Evolutionary conservation across 129 eudicot genomes (phyloP).

Genomic region (Escallonia rubra): DNA sequence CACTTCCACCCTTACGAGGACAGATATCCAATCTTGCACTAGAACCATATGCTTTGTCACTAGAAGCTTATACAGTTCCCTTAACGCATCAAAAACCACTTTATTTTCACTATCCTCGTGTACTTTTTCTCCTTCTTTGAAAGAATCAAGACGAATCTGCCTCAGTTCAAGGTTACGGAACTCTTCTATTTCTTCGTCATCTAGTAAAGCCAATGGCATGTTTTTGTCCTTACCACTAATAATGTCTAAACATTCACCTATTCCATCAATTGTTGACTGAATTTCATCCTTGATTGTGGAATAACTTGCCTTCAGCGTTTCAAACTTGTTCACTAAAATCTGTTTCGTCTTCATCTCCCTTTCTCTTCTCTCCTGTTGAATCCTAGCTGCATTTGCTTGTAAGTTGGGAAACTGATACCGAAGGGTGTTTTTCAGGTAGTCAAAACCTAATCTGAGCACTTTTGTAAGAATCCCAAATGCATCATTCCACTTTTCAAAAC

Average conservation of each 20-base stretch:
- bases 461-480: conserved; percentile 82
- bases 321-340: conserved; percentile 69
- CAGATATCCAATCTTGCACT: conserved; percentile 79
- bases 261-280: conserved; percentile 62
- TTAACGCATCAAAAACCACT: conserved; percentile 80
- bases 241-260: conserved; percentile 68
- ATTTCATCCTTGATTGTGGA: conserved; percentile 60
- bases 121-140: conserved; percentile 76
- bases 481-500: conserved; percentile 72
- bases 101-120: conserved; percentile 77
- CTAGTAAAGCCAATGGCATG: conserved; percentile 44
- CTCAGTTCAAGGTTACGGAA: conserved; percentile 67
- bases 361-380: conserved; percentile 75
- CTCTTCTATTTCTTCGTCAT: conserved; percentile 70
- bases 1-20: conserved; percentile 82
- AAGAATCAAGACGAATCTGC: conserved; percentile 72
- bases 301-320: conserved; percentile 44
- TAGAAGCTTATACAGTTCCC: conserved; percentile 83
- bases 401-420: conserved; percentile 85
- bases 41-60: conserved; percentile 72
- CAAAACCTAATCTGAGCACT: conserved; percentile 82
- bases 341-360: conserved; percentile 78
- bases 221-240: conserved; percentile 42
- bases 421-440: conserved; percentile 84
- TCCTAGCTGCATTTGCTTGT: conserved; percentile 72